Conservation (phyloP, 495 filamentous ascomycete genomes). For the Aspergillus homomorphus region DNA sequence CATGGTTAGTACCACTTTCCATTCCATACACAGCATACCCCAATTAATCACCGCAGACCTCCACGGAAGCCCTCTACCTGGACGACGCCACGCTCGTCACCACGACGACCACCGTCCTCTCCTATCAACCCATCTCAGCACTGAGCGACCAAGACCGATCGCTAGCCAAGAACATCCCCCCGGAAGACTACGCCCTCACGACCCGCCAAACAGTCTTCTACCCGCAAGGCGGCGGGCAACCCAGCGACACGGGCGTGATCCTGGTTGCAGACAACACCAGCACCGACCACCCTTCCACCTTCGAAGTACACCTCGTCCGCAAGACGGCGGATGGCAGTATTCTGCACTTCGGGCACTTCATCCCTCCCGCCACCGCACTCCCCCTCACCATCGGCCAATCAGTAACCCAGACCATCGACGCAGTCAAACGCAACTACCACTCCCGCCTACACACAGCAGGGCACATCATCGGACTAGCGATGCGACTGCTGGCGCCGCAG, state of each 20-base stretch:
- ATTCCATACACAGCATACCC: background rate
- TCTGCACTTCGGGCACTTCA: conserved; percentile 57
- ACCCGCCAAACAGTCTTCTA: conserved; percentile 61
- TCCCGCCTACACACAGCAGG: conserved; percentile 63
- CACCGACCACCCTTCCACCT: conserved; percentile 25
- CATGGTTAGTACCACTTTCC: background rate
- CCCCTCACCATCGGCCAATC: conserved; percentile 36
- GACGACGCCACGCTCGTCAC: conserved; percentile 49
- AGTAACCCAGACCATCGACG: conserved; percentile 53
- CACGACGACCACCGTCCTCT: conserved; percentile 43
- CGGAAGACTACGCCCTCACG: conserved; percentile 36
- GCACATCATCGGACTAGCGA: conserved; percentile 59
- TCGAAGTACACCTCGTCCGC: conserved; percentile 52
- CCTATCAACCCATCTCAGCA: conserved; percentile 42
- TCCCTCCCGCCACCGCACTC: background rate
- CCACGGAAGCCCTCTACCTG: conserved; percentile 47
- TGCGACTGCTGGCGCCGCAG: conserved; percentile 48
- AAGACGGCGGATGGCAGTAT: conserved; percentile 45
- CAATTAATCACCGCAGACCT: background rate
- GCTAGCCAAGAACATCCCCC: conserved; percentile 23
- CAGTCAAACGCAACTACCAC: conserved; percentile 51
- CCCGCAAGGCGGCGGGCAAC: conserved; percentile 64
- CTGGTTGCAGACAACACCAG: conserved; percentile 9
- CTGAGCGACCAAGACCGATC: conserved; percentile 45
- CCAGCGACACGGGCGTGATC: conserved; percentile 57